These are phyloP conservation scores for Talaromyces rugulosus DNA, from an alignment of 2,329 filamentous ascomycete genomes.

Conservation along the genomic window DNA sequence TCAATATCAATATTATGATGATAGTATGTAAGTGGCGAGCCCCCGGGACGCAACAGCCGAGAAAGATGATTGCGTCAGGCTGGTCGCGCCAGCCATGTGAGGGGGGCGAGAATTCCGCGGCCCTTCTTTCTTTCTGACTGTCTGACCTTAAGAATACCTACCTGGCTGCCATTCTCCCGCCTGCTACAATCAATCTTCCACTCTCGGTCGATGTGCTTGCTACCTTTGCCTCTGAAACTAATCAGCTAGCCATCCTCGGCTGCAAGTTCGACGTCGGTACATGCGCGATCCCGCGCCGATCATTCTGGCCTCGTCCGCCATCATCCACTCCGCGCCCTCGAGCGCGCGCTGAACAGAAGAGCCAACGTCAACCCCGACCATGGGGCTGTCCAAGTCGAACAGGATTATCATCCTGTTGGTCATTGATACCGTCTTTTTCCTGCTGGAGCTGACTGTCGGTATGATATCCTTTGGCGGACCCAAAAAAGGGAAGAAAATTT, in stretches of 20 bases:
- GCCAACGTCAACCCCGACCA: slow-evolving; percentile 30
- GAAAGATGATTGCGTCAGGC: not conserved
- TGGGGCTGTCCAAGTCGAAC: slow-evolving; percentile 88
- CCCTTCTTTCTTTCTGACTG: not conserved
- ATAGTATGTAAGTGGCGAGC: not conserved
- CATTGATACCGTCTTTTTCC: slow-evolving; percentile 86
- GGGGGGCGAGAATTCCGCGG: not conserved
- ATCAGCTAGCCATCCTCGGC: not conserved
- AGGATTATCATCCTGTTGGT: slow-evolving; percentile 89
- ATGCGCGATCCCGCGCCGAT: not conserved
- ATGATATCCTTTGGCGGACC: not conserved
- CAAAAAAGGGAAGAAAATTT: not conserved
- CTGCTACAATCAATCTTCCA: not conserved
- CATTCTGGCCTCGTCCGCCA: not conserved
- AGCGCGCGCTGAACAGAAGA: not conserved
- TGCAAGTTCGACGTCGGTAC: not conserved
- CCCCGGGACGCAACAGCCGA: not conserved
- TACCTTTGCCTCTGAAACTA: not conserved
- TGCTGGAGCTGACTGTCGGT: slow-evolving; percentile 78
- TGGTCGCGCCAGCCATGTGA: not conserved
- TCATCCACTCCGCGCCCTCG: not conserved
- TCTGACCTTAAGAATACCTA: not conserved
- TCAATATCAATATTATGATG: no score
- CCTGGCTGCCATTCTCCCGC: not conserved
- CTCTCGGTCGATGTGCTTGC: not conserved